Conservation (phyloP, 208 protist species). For the Tritrichomonas foetus region DNA sequence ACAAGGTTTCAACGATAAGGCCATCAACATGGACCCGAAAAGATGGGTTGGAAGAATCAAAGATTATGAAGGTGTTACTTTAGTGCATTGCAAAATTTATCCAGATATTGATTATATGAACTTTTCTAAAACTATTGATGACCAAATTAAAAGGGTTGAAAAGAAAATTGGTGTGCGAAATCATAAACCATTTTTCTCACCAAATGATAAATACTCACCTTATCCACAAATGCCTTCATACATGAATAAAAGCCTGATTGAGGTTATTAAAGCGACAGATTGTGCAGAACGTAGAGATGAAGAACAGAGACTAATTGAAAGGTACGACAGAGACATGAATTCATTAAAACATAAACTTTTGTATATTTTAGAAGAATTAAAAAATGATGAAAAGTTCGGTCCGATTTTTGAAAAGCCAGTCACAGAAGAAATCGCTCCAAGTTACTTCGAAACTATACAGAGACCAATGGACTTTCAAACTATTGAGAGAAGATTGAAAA, state of each 20-base stretch:
- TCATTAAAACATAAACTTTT: not conserved
- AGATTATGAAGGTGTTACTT: conserved; percentile 72
- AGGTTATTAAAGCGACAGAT: too few relatives aligned
- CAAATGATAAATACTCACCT: not conserved
- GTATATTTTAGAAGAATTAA: not conserved
- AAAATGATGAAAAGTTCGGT: not conserved
- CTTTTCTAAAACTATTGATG: conserved; percentile 54
- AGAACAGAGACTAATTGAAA: not conserved
- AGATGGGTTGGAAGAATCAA: conserved; percentile 74
- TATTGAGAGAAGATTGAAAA: not conserved
- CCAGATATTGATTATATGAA: conserved; percentile 63
- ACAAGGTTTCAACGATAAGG: conserved; percentile 60
- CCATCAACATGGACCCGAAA: conserved; percentile 53
- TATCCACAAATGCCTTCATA: not conserved
- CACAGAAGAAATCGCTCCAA: conserved; percentile 31
- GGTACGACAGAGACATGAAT: not conserved
- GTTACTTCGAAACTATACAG: not conserved
- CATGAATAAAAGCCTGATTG: not conserved
- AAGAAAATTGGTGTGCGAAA: not conserved
- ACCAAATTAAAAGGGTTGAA: conserved; percentile 51
- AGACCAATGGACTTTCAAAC: conserved; percentile 11
- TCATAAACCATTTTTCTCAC: not conserved
- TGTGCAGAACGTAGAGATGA: too few relatives aligned
- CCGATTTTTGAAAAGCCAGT: not conserved
- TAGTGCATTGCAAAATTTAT: conserved; percentile 71